phyloP scores from a whole-genome alignment of 805 yeast species.

The Metschnikowia corniflorae region DNA sequence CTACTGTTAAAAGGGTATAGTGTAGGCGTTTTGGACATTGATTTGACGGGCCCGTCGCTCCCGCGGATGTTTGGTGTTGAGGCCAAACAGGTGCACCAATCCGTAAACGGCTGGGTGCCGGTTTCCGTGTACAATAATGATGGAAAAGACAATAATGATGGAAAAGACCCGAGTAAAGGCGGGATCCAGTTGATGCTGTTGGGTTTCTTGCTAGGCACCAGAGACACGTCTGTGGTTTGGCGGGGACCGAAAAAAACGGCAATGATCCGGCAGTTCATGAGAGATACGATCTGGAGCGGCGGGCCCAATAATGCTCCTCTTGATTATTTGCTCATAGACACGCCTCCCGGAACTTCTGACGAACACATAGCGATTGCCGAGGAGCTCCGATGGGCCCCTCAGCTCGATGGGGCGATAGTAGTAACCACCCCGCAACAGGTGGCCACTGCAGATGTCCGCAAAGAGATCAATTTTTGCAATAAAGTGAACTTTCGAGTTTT shows the following conservation, averaged over 20 bases:
- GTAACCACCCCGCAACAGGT: constrained; percentile 97
- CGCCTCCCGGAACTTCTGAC: constrained; percentile 99
- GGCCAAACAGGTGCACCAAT: constrained; percentile 71
- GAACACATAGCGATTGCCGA: constrained; percentile 97
- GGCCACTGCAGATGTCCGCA: constrained; percentile 89
- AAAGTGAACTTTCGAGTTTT: constrained; percentile 77
- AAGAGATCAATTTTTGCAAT: constrained; percentile 87
- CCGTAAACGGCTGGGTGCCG: constrained; percentile 88
- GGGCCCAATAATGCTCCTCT: constrained; percentile 46
- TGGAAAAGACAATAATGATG: constrained; percentile 2
- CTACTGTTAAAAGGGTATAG: constrained; percentile 64
- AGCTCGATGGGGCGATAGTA: constrained; percentile 83
- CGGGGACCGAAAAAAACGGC: constrained; percentile 98
- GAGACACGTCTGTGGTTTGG: constrained; percentile 95
- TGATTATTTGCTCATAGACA: constrained; percentile 81
- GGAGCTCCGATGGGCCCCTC: constrained; percentile 64
- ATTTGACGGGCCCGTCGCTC: constrained; percentile 92
- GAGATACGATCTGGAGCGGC: constrained; percentile 76
- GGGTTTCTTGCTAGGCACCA: constrained; percentile 78
- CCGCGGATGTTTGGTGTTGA: constrained; percentile 97
- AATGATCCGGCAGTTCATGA: constrained; percentile 89
- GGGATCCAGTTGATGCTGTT: constrained; percentile 71
- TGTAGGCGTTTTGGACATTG: constrained; percentile 95
- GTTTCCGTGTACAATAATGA: constrained; percentile 42
- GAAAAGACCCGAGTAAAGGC: constrained; percentile 26